phyloP scores from a whole-genome alignment of 2,329 filamentous ascomycete genomes.

The Penicillium oxalicum region DNA sequence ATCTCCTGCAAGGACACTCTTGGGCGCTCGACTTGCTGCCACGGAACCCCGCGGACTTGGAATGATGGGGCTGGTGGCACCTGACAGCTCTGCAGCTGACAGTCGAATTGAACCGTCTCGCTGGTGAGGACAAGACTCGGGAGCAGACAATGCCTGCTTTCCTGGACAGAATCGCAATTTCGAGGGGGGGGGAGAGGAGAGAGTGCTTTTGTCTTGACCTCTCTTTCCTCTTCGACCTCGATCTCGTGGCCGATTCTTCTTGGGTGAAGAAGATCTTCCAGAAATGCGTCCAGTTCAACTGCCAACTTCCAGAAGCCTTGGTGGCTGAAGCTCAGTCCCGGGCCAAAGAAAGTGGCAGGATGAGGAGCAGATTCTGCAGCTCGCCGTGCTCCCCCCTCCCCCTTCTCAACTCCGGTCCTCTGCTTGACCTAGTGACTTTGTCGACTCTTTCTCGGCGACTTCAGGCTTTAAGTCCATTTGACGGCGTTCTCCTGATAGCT shows the following conservation, averaged over 20 bases:
- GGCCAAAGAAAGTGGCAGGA: conserved; percentile 8
- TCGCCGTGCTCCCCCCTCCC: conserved; percentile 12
- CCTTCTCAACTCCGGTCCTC: background rate
- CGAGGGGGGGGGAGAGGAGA: background rate
- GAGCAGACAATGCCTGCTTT: conserved; percentile 7
- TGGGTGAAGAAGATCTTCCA: background rate
- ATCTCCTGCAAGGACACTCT: conserved; percentile 24
- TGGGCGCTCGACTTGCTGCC: conserved; percentile 32
- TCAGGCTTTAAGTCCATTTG: conserved; percentile 1
- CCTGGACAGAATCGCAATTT: conserved; percentile 8
- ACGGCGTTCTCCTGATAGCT: background rate
- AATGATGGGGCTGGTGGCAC: conserved; percentile 14
- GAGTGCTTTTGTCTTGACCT: background rate
- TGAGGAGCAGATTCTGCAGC: conserved; percentile 21
- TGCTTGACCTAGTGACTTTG: background rate
- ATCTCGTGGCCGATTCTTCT: background rate
- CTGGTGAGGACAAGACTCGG: conserved; percentile 12
- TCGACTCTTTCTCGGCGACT: no score
- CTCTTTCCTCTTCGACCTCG: background rate
- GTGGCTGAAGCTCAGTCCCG: conserved; percentile 4
- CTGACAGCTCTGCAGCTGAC: conserved; percentile 14
- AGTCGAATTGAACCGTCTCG: conserved; percentile 11
- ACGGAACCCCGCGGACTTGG: conserved; percentile 10
- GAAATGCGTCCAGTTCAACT: background rate
- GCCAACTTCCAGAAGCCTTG: conserved; percentile 13